Percentiles rank a stretch among this genome's conserved stretches.
Conservation (phyloP, 495 filamentous ascomycete genomes). For the Evansstolkia leycettana region DNA sequence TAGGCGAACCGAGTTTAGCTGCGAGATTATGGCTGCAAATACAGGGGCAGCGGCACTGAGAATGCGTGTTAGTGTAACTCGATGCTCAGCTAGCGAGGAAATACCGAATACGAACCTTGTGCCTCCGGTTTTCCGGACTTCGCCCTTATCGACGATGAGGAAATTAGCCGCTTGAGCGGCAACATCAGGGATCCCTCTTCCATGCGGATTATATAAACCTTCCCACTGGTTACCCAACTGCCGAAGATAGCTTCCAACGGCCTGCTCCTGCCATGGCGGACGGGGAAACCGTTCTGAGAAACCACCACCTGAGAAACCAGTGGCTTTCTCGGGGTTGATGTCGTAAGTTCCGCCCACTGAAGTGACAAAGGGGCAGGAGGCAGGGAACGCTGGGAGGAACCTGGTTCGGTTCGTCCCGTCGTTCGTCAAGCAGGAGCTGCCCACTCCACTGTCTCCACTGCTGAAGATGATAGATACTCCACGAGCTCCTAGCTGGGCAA, state of each 20-base stretch:
- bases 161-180: constrained; percentile 37
- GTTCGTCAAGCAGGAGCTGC: constrained; percentile 48
- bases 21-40: constrained; percentile 40
- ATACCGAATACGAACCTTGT: constrained; percentile 24
- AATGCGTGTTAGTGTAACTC: constrained; percentile 3
- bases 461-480: constrained; percentile 62
- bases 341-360: constrained; percentile 59
- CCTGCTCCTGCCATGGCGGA: constrained; percentile 51
- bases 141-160: constrained; percentile 26
- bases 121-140: constrained; percentile 20
- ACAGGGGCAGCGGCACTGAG: constrained; percentile 38
- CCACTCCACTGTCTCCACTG: constrained; percentile 59
- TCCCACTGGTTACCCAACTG: constrained; percentile 25
- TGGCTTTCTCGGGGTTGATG: constrained; percentile 39
- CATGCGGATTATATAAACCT: constrained; percentile 41
- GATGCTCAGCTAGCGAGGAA: neutral
- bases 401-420: constrained; percentile 47
- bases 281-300: constrained; percentile 59
- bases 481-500: constrained; percentile 59
- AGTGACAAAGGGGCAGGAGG: constrained; percentile 72
- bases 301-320: constrained; percentile 51
- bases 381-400: constrained; percentile 61
- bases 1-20: constrained; percentile 47
- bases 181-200: constrained; percentile 66
- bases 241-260: constrained; percentile 42